Conservation (phyloP, 2,329 filamentous ascomycete genomes). For the Alternaria sp. region DNA sequence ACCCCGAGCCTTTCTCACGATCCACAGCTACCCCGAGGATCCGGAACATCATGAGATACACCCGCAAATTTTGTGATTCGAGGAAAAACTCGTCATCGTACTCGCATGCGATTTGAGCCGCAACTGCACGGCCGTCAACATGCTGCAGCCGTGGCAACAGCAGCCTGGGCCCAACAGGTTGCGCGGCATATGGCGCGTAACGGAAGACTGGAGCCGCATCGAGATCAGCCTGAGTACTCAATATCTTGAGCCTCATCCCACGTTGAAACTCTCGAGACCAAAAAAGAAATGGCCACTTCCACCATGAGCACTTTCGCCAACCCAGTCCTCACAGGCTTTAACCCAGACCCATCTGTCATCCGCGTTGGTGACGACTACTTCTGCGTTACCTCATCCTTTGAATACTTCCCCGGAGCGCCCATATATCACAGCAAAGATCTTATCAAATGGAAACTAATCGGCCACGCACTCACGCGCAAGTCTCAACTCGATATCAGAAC, state of each 20-base stretch:
- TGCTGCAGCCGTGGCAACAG: background rate
- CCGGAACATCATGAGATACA: background rate
- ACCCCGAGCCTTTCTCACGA: background rate
- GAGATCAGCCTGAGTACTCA: background rate
- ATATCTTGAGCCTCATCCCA: background rate
- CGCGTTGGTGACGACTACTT: slow-evolving; percentile 54
- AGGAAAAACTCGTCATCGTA: slow-evolving; percentile 7
- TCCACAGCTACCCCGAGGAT: slow-evolving; percentile 2
- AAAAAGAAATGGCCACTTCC: background rate
- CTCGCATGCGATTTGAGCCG: background rate
- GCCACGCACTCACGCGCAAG: slow-evolving; percentile 47
- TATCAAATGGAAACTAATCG: slow-evolving; percentile 59
- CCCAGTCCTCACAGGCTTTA: slow-evolving; percentile 50
- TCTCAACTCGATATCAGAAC: slow-evolving; percentile 48
- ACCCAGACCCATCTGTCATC: slow-evolving; percentile 60
- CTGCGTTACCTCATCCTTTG: slow-evolving; percentile 62
- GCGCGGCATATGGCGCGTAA: background rate
- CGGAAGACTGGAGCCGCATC: background rate
- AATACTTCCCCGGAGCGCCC: slow-evolving; percentile 61
- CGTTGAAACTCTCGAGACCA: background rate
- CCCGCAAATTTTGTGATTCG: slow-evolving; percentile 1
- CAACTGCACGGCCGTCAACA: background rate
- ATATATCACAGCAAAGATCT: slow-evolving; percentile 62
- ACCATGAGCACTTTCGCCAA: slow-evolving; percentile 10
- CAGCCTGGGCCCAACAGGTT: background rate